A percentile compares a stretch with the other conserved stretches of the same genome.
Conservation (phyloP, 1,139 yeast species). For the Pichia inconspicua region DNA sequence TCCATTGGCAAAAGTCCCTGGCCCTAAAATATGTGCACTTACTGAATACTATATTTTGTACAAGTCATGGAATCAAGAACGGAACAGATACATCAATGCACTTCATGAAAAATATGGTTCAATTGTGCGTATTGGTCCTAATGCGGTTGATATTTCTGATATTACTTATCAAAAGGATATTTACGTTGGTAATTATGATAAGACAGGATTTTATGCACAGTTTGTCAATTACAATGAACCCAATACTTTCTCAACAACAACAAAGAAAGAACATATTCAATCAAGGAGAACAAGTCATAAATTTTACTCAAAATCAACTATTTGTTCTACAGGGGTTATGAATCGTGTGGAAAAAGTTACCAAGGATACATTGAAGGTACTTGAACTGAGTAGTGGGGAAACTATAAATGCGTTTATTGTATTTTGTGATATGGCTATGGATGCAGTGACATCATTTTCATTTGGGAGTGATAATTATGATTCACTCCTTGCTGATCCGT, state of each 20-base stretch:
- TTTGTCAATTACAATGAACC: constrained; percentile 51
- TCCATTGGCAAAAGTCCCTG: constrained; percentile 50
- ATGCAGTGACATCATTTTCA: constrained; percentile 55
- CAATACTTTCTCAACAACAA: constrained; percentile 53
- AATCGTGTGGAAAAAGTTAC: constrained; percentile 28
- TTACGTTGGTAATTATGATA: constrained; percentile 53
- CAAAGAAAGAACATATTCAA: constrained; percentile 40
- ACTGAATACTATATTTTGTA: constrained; percentile 42
- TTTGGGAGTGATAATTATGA: constrained; percentile 42
- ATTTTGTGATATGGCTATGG: constrained; percentile 68
- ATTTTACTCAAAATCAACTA: constrained; percentile 42
- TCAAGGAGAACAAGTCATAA: constrained; percentile 42
- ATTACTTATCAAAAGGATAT: constrained; percentile 46
- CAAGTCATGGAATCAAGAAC: constrained; percentile 43
- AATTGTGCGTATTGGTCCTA: constrained; percentile 54
- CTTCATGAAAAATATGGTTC: constrained; percentile 54
- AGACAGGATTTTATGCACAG: constrained; percentile 52
- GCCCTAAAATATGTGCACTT: constrained; percentile 48
- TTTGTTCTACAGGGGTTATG: constrained; percentile 27
- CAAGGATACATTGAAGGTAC: constrained; percentile 19
- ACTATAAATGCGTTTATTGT: constrained; percentile 50
- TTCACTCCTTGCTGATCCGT: constrained; percentile 24
- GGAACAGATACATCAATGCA: constrained; percentile 43
- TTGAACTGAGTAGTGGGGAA: constrained; percentile 18
- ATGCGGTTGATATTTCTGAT: constrained; percentile 54